phyloP scores from a whole-genome alignment of 306 rosid genomes.

The Vigna trinervia region DNA sequence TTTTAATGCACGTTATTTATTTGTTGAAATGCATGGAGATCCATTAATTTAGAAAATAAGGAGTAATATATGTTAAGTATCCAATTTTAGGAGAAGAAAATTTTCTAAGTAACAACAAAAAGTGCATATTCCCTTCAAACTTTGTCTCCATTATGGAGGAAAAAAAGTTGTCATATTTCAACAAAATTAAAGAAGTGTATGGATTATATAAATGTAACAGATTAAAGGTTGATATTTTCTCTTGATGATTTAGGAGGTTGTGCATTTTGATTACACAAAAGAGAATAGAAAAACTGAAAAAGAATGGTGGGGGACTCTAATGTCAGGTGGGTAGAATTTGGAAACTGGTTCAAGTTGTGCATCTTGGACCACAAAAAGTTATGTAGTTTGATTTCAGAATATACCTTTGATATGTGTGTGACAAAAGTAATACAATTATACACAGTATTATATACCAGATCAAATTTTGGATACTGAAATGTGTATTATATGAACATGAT shows the following conservation, averaged over 20 bases:
- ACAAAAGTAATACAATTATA: neutral
- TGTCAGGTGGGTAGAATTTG: conserved; percentile 13
- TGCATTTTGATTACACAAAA: conserved; percentile 9
- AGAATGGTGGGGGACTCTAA: neutral
- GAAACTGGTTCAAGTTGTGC: conserved; percentile 25
- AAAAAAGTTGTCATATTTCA: conserved; percentile 15
- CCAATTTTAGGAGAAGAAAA: neutral
- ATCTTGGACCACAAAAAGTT: neutral
- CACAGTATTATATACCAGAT: neutral
- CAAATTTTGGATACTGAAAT: neutral
- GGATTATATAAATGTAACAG: conserved; percentile 2
- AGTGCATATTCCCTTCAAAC: conserved; percentile 19
- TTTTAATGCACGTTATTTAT: neutral
- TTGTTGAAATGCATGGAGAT: neutral
- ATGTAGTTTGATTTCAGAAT: neutral
- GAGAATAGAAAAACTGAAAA: neutral
- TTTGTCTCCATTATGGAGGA: neutral
- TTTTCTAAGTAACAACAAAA: neutral
- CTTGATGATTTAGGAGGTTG: neutral
- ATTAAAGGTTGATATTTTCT: conserved; percentile 5
- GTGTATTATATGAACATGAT: neutral
- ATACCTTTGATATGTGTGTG: neutral
- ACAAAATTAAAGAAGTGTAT: conserved; percentile 1
- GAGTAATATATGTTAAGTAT: neutral
- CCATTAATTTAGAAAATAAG: neutral